These are phyloP conservation scores for Funneliformis caledonium DNA, from an alignment of 371 early-diverging fungal genomes.

Conservation along the genomic window DNA sequence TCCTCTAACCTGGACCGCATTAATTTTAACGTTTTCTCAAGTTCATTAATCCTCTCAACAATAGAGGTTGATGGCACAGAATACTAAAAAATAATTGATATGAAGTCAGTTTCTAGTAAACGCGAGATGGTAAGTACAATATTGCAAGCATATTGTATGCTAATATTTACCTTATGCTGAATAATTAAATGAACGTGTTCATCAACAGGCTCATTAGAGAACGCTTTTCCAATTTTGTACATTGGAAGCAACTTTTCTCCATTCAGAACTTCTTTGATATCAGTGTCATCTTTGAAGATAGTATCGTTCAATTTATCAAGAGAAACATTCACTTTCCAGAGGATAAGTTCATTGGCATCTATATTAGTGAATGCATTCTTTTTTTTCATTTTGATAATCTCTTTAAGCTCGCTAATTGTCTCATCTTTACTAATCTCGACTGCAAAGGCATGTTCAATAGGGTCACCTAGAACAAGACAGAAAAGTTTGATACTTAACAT, in stretches of 20 bases:
- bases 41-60: conserved; percentile 2
- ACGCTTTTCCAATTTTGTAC: neutral
- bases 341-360: conserved; percentile 34
- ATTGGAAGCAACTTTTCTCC: neutral
- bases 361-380: conserved; percentile 22
- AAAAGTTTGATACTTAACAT: conserved; percentile 8
- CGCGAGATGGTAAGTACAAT: neutral
- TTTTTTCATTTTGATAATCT: conserved; percentile 41
- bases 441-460: conserved; percentile 20
- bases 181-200: conserved; percentile 17
- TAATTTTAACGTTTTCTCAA: neutral
- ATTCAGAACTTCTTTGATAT: neutral
- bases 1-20: neutral
- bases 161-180: conserved; percentile 6
- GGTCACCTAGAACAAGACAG: conserved; percentile 41
- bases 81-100: conserved; percentile 14
- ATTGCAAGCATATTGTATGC: neutral
- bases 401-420: conserved; percentile 41
- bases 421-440: conserved; percentile 17
- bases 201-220: conserved; percentile 11
- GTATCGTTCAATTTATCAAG: conserved; percentile 5
- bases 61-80: neutral
- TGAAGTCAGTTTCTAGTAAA: neutral
- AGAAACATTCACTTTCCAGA: conserved; percentile 42
- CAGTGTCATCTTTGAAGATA: neutral